Evolutionary conservation across 2,329 filamentous ascomycete species (phyloP), one percentile per base, ranked within the genome.

Genomic region (Incumbomyces lentus): DNA sequence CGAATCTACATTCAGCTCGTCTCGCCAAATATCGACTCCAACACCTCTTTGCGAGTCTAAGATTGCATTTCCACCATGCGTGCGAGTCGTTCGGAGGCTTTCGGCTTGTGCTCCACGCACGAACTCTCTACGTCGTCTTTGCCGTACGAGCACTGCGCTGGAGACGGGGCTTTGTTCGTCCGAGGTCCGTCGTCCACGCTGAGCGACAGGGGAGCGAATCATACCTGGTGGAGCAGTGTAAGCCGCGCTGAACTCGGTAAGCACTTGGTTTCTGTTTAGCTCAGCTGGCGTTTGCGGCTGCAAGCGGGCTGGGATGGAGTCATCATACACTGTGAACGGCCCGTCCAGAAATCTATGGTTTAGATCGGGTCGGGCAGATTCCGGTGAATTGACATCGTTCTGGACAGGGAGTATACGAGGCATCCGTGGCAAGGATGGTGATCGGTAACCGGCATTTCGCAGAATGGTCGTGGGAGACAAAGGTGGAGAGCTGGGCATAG

Each of bases 281-380:
- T 58, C 54, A 4, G 52, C 53, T 13, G 55, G 55, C n/a, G 54
- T 58, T 34, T 54, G 54, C 14, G 55, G 55, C 30, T 57, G 55
- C 17, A 44, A 40, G 14, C 29, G 29, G 8, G 49, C 44, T 19
- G 53, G 50, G 29, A 55, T 35, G 17, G 50, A 54, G 40, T 58
- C 54, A 35, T 55, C 53, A 35, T 55, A 58, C 18, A 58, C 53
- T 2, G 50, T 51, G 38, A 55, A 57, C 10, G 50, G 47, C 6
- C 49, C 48, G 33, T 57, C 55, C 6, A 55, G 43, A 38, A 49
- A 51, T 41, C 37, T 49, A 18, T 45, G 42, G 13, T 38, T n/a
- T 6, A 26, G 13, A 11, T 47, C 18, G 13, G 41, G 47, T 16
- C 26, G 44, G 22, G 39, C 44, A 14, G 52, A 42, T 37, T 52